Conservation (phyloP, 768 basidiomycete species). For the Panaeolus papilionaceus region DNA sequence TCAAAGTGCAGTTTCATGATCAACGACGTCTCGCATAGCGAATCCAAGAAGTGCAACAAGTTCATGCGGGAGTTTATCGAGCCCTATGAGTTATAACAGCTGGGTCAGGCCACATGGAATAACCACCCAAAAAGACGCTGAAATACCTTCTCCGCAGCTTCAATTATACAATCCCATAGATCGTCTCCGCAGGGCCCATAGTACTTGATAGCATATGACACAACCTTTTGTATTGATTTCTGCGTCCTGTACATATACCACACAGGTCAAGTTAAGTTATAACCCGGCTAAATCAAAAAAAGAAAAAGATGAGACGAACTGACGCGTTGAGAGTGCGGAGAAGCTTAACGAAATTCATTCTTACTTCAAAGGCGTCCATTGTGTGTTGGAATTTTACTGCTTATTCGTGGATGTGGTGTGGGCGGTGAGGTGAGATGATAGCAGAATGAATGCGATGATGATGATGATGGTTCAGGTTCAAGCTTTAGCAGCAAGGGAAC, state of each 20-base stretch:
- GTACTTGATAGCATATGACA: slow-evolving; percentile 84
- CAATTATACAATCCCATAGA: slow-evolving; percentile 91
- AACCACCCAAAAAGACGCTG: neutral
- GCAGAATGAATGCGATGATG: neutral
- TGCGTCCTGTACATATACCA: slow-evolving; percentile 61
- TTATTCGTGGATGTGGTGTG: neutral
- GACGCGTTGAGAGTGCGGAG: slow-evolving; percentile 43
- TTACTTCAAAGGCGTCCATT: slow-evolving; percentile 48
- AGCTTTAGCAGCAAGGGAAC: neutral
- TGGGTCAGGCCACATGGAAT: neutral
- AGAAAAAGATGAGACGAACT: slow-evolving; percentile 27
- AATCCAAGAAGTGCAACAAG: slow-evolving; percentile 89
- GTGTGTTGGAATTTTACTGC: neutral
- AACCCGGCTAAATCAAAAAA: neutral
- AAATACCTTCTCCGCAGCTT: slow-evolving; percentile 86
- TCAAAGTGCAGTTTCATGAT: slow-evolving; percentile 66
- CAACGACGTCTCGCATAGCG: slow-evolving; percentile 81
- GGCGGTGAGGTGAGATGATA: neutral
- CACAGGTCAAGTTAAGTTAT: neutral
- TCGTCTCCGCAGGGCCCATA: slow-evolving; percentile 89
- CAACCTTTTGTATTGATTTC: slow-evolving; percentile 88
- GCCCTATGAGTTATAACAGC: slow-evolving; percentile 52
- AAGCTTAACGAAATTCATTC: slow-evolving; percentile 44
- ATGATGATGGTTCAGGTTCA: neutral
- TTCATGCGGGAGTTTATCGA: slow-evolving; percentile 93